Base-by-base conservation (phyloP, 148 eudicot species). In the Heliamphora exappendiculata region DNA sequence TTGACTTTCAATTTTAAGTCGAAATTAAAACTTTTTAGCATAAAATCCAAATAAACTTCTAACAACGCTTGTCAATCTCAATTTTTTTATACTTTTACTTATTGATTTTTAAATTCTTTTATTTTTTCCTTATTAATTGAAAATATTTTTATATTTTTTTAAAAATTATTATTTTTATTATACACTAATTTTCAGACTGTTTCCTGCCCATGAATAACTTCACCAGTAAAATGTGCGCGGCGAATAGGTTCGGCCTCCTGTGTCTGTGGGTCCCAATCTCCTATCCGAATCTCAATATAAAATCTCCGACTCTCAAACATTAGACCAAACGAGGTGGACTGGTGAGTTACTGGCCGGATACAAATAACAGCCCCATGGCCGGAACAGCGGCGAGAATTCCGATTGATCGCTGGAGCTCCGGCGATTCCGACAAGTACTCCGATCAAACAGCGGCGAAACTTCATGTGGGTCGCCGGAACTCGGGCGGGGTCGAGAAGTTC, bases 311-410 rank as follows among this genome's bases (percentile, higher is more conserved):
- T 49, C 28, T 58, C 22, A 34, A 13, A 0, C 2, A 26, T 28
- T 8, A 44, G 5, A 47, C 26, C 74, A 47, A 28, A 1, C 24
- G 34, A 47, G 24, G 8, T 7, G 39, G 36, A 62, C 5, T 17
- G 3, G n/a, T 7, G 70, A 41, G 19, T 34, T 44, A 24, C 42
- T 5, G 51, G 11, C n/a, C 7, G 5, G 0, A 16, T 10, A 0
- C 0, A 26, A 58, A 65, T 45, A 60, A 28, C 11, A 26, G 13
- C 22, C 14, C 49, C n/a, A 79, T 79, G 77, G 63, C 81, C 17
- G 44, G 19, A 55, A 28, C 73, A n/a, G 20, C 64, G 0, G 19
- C 29, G 4, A 63, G 29, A 59, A 9, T 12, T 41, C 54, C 50
- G 31, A 45, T 67, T 0, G 37, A 17, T 41, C 24, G 49, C 54